Evolutionary conservation across 768 basidiomycete species (phyloP), one percentile per base, ranked within the genome.

Genomic region (Scleroderma citrinum): DNA sequence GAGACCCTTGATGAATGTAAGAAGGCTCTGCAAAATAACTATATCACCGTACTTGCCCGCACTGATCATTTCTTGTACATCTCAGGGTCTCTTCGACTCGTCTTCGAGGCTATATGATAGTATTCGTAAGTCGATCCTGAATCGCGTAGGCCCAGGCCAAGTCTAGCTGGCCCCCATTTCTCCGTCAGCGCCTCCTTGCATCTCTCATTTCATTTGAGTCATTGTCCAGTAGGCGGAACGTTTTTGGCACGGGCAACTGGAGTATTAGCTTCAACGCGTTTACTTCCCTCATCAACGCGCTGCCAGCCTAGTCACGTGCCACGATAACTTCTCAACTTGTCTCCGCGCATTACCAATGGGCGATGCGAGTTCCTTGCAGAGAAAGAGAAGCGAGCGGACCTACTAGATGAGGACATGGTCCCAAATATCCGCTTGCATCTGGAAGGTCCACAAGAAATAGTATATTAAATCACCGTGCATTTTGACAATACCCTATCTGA

Each of bases 321-420:
- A 21, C 12, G 17, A 14, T 21, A 7, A 14, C 19, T 16, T 51
- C 19, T 20, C 17, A 23, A 13, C 44, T n/a, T n/a, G n/a, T n/a
- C n/a, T n/a, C n/a, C n/a, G n/a, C n/a, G n/a, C n/a, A n/a, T n/a
- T n/a, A 44, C 16, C 47, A 19, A 62, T 67, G 54, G 60, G 69
- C 35, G 70, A 73, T 48, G 79, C 11, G 62, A 65, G 1, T 82
- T 80, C 52, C 83, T 77, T 56, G 61, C 60, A 19, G 81, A 82
- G 60, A 78, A 77, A 61, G 76, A 82, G 44, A 65, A 63, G 46
- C 71, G 69, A 8, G 77, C 82, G 78, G 71, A 68, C 40, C 50
- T 77, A 16, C 76, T 78, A 3, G 76, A 80, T 34, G 78, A 82
- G 59, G 73, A 76, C 34, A 53, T 76, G 40, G 68, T 76, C 14